Percentiles rank a stretch among this genome's conserved stretches.
phyloP scores from a whole-genome alignment of 2,329 filamentous ascomycete genomes.

The Pseudopithomyces maydicus region DNA sequence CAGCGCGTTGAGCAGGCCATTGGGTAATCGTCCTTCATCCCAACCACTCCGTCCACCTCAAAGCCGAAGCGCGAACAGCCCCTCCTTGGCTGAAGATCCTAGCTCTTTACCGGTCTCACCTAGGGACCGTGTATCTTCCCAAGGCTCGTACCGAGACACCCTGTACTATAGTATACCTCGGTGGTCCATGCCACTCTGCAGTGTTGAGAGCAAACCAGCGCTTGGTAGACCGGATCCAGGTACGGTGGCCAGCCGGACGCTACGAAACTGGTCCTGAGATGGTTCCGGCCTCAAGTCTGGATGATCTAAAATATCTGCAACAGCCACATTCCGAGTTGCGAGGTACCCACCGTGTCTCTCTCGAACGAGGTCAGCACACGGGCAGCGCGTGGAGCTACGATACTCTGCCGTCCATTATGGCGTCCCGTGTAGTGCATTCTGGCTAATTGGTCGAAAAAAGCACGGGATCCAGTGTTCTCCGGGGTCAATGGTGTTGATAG shows the following conservation, averaged over 20 bases:
- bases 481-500: background rate
- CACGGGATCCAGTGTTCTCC: background rate
- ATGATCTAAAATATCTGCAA: background rate
- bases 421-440: constrained; percentile 2
- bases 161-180: background rate
- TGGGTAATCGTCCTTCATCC: background rate
- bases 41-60: constrained; percentile 1
- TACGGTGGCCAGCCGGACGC: background rate
- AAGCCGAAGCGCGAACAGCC: background rate
- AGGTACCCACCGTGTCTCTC: background rate
- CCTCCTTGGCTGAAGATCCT: constrained; percentile 3
- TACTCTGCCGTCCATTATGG: background rate
- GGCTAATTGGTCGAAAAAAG: background rate
- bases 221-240: background rate
- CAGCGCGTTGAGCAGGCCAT: background rate
- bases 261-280: no score
- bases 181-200: background rate
- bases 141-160: background rate
- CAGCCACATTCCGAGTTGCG: background rate
- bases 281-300: no score
- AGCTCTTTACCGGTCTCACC: background rate
- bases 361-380: background rate
- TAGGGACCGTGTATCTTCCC: background rate
- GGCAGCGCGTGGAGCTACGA: background rate
- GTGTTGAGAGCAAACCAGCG: background rate